phyloP scores from a whole-genome alignment of 2,329 filamentous ascomycete genomes.

The Teratosphaeria nubilosa region DNA sequence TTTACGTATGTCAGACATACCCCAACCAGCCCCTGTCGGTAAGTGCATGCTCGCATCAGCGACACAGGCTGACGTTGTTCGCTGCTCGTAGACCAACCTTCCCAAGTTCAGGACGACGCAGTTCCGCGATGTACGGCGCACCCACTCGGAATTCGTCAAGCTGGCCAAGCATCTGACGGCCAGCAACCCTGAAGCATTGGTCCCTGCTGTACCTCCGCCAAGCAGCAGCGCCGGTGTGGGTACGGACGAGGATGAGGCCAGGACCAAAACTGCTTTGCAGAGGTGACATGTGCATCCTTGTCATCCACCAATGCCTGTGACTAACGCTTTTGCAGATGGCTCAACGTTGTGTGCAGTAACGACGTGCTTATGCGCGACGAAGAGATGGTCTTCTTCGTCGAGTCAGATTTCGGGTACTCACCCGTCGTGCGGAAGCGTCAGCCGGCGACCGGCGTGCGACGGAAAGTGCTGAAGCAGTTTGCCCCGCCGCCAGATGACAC shows the following conservation, averaged over 20 bases:
- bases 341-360: constrained; percentile 86
- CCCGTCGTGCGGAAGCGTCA: constrained; percentile 93
- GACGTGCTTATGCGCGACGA: constrained; percentile 91
- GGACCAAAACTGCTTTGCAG: constrained; percentile 83
- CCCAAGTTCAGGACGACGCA: constrained; percentile 95
- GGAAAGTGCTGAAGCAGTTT: constrained; percentile 97
- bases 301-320: not conserved
- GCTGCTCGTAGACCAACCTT: constrained; percentile 70
- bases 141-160: constrained; percentile 92
- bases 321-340: constrained; percentile 44
- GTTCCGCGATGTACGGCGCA: constrained; percentile 90
- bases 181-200: constrained; percentile 90
- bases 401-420: constrained; percentile 97
- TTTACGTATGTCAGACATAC: constrained; percentile 59
- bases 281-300: constrained; percentile 28
- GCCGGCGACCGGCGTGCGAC: constrained; percentile 85
- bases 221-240: constrained; percentile 87
- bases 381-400: constrained; percentile 96
- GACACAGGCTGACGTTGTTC: constrained; percentile 8
- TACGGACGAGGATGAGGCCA: constrained; percentile 86
- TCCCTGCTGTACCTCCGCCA: constrained; percentile 90
- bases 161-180: constrained; percentile 94
- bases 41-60: constrained; percentile 1
- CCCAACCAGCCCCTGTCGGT: not conserved
- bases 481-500: constrained; percentile 95